Conservation (phyloP, 179 eudicot species). For the Patellifolia procumbens region DNA sequence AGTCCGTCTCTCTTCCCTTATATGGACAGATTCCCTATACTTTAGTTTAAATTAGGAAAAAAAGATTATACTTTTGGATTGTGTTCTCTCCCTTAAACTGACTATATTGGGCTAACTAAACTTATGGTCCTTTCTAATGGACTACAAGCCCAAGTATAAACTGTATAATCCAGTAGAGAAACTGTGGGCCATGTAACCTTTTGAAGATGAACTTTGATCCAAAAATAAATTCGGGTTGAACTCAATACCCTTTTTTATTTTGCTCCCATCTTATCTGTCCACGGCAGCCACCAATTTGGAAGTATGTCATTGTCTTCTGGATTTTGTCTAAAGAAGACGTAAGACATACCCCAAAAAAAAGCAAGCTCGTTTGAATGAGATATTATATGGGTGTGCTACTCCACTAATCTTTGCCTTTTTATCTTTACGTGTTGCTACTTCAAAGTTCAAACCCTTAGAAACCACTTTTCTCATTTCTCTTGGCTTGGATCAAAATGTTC, state of each 20-base stretch:
- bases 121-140: no score
- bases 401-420: conserved; percentile 1
- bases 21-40: no score
- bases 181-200: no score
- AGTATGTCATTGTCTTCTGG: conserved; percentile 16
- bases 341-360: conserved; percentile 17
- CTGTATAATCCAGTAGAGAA: no score
- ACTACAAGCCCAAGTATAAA: no score
- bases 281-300: conserved; percentile 7
- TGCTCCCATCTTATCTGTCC: not conserved
- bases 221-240: not conserved
- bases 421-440: not conserved
- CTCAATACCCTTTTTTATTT: not conserved
- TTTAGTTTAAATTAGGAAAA: no score
- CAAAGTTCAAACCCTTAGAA: not conserved
- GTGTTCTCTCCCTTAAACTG: no score
- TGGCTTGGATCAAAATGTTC: not conserved
- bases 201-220: not conserved
- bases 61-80: no score
- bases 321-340: conserved; percentile 9
- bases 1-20: no score
- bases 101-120: no score
- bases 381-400: not conserved
- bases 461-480: not conserved
- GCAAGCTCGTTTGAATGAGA: not conserved